Evolutionary conservation across 306 rosid genomes (phyloP).

Genomic region (Inga leiocalycina): DNA sequence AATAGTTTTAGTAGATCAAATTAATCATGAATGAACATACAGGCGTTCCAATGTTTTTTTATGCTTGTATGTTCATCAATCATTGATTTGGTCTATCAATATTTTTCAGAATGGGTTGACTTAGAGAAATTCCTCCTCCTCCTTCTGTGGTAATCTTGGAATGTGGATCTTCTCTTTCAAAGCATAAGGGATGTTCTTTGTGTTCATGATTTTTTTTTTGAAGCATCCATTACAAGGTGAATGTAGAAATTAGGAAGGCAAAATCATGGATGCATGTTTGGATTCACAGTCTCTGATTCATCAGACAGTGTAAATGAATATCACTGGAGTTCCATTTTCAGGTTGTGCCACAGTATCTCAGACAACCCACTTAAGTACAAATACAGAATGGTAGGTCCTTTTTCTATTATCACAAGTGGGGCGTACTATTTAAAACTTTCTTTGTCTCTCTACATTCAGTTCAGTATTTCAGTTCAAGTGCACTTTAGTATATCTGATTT

Average conservation of each 20-base stretch:
- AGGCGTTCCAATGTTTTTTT: neutral
- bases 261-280: too few species aligned
- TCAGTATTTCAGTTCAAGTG: too few species aligned
- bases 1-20: neutral
- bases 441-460: too few species aligned
- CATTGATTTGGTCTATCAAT: neutral
- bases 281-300: too few species aligned
- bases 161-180: slow-evolving; percentile 25
- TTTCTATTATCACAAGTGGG: neutral
- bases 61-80: neutral
- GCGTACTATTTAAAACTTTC: too few species aligned
- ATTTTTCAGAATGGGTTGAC: neutral
- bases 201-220: neutral
- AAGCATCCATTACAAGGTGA: slow-evolving; percentile 19
- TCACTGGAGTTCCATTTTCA: too few species aligned
- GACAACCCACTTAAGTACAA: too few species aligned
- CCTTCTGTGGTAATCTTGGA: neutral
- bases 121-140: neutral
- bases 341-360: too few species aligned
- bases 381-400: too few species aligned
- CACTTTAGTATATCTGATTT: too few species aligned
- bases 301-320: too few species aligned
- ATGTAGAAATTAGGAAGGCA: slow-evolving; percentile 13
- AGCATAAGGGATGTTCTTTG: slow-evolving; percentile 28
- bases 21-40: neutral